These are phyloP conservation scores for Cryomyces minteri DNA, from an alignment of 495 filamentous ascomycete species.

Conservation along the genomic window DNA sequence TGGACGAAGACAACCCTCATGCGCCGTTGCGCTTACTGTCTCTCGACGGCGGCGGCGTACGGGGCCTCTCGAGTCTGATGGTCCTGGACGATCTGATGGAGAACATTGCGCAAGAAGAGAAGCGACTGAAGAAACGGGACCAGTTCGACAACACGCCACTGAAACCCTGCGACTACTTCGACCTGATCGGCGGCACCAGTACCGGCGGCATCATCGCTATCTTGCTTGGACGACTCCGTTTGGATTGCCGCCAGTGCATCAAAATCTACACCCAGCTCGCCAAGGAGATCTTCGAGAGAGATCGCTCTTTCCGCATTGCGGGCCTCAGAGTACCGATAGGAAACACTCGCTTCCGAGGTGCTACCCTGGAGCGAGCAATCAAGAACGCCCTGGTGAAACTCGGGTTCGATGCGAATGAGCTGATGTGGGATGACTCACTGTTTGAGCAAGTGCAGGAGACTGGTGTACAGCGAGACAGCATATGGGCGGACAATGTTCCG, in stretches of 20 bases:
- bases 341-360: too few species aligned
- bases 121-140: too few species aligned
- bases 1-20: too few species aligned
- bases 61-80: neutral
- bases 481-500: too few species aligned
- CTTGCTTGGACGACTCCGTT: conserved; percentile 11
- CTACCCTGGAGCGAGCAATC: neutral
- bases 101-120: neutral
- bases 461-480: too few species aligned
- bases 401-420: neutral
- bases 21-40: conserved; percentile 13
- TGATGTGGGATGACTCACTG: neutral
- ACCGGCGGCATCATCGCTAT: conserved; percentile 7
- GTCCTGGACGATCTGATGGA: neutral
- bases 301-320: neutral
- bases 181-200: neutral
- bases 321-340: too few species aligned
- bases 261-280: neutral
- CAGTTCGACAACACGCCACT: neutral
- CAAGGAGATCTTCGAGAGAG: neutral
- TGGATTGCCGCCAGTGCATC: conserved; percentile 6
- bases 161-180: neutral
- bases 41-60: neutral
- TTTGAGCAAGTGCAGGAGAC: neutral
- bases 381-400: conserved; percentile 6